Evolutionary conservation across 73 alveolate species (phyloP), one percentile per base, ranked within the genome.

Genomic region (Symbiodinium natans): DNA sequence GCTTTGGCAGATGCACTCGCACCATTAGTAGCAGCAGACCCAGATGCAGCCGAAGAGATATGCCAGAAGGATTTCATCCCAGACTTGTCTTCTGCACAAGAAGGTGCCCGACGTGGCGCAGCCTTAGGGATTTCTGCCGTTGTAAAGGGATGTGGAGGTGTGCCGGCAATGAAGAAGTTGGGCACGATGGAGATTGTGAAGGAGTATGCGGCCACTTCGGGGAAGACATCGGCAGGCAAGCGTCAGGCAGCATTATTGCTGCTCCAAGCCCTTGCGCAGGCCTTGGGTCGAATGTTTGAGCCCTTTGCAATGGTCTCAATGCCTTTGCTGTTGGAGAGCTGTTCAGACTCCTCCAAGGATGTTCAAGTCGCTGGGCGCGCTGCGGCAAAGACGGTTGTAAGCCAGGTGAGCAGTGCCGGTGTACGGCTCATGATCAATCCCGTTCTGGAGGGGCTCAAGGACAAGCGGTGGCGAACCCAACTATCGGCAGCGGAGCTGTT

Each of bases 341-440:
- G 80, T 63, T 63, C 80, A 63, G 80, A 63, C 80, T 63, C 80
- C 19, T 31, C 80, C 80, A 63, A 63, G 13, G 80, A 63, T 63
- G 80, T 63, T 63, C 80, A 63, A 63, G 36, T 63, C 27, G 80
- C 80, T 63, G 80, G 80, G 80, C 80, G 80, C 80, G 80, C 80
- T 63, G 80, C 80, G 27, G 80, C 80, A 25, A 63, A 63, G 80
- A 63, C 80, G 13, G 80, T 63, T 63, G 40, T 63, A 63, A 63
- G 80, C 80, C 80, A 63, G 80, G 80, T 63, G 80, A 63, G 80
- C 80, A 63, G 80, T 36, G 80, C 2, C 27, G 80, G 80, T 63
- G 80, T 63, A 63, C 80, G 80, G 80, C 80, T 63, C 80, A 63
- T 63, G 80, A 63, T 63, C 27, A 63, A 63, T 63, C 80, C 80